These are phyloP conservation scores for Hirsutella thompsonii DNA, from an alignment of 2,329 filamentous ascomycete species.

Conservation along the genomic window DNA sequence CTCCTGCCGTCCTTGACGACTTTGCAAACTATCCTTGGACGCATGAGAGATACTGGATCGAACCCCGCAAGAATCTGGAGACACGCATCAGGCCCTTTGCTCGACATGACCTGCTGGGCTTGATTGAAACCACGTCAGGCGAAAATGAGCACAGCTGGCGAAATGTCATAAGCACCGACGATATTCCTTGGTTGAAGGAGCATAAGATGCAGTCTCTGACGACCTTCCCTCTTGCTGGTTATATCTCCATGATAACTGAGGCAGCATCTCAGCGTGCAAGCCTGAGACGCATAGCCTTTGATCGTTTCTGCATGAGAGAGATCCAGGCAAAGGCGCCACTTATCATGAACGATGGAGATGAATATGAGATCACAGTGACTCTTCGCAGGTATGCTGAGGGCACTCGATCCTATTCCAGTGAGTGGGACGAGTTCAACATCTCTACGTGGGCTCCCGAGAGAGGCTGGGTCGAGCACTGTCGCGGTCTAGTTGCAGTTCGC, in stretches of 20 bases:
- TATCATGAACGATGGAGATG: slow-evolving; percentile 12
- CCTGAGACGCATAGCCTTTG: slow-evolving; percentile 10
- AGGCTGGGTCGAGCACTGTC: slow-evolving; percentile 46
- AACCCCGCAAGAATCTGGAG: slow-evolving; percentile 28
- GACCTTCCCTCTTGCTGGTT: slow-evolving; percentile 42
- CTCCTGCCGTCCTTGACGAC: slow-evolving; percentile 23
- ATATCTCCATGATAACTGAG: slow-evolving; percentile 37
- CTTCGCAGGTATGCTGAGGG: slow-evolving; percentile 15
- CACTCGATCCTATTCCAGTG: slow-evolving; percentile 21
- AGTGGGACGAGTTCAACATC: slow-evolving; percentile 44
- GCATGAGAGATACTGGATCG: slow-evolving; percentile 33
- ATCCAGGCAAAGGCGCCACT: slow-evolving; percentile 14
- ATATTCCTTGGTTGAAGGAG: slow-evolving; percentile 44
- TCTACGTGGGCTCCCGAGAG: slow-evolving; percentile 36
- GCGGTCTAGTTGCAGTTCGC: slow-evolving; percentile 32
- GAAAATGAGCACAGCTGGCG: slow-evolving; percentile 35
- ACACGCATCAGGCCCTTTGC: slow-evolving; percentile 26
- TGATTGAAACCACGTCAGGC: slow-evolving; percentile 27
- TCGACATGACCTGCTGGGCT: slow-evolving; percentile 33
- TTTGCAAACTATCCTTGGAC: slow-evolving; percentile 36
- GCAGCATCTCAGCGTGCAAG: slow-evolving; percentile 24
- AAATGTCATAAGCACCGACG: slow-evolving; percentile 31
- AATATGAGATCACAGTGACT: slow-evolving; percentile 13
- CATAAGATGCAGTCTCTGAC: slow-evolving; percentile 44
- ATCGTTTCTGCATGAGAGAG: slow-evolving; percentile 10